phyloP scores from a whole-genome alignment of 208 protist species.

The Trypanosoma melophagium region DNA sequence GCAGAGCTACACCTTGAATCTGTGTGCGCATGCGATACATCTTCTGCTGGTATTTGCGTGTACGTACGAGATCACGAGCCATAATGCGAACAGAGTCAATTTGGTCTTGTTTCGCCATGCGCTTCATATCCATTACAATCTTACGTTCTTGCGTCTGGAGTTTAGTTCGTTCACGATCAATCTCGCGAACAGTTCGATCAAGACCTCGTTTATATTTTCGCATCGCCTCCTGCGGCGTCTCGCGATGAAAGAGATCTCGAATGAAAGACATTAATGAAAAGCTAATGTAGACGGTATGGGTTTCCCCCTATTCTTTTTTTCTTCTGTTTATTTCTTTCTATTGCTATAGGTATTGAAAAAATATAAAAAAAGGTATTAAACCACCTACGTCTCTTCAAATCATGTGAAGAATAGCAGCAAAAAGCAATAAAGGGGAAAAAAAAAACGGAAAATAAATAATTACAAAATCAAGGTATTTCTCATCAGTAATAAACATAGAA shows the following conservation, averaged over 20 bases:
- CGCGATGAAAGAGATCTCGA: slow-evolving; percentile 72
- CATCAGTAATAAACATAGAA: no score
- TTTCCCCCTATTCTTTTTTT: neutral
- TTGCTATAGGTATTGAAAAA: no score
- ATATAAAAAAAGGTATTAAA: no score
- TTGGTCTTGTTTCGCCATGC: slow-evolving; percentile 96
- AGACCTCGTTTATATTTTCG: slow-evolving; percentile 95
- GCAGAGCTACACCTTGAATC: slow-evolving; percentile 95
- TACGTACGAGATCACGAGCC: slow-evolving; percentile 98
- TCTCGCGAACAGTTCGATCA: slow-evolving; percentile 92
- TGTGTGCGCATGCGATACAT: slow-evolving; percentile 98
- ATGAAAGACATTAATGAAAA: slow-evolving; percentile 34
- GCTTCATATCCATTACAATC: slow-evolving; percentile 96
- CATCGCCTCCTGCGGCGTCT: slow-evolving; percentile 93
- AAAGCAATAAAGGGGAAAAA: no score
- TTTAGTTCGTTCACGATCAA: slow-evolving; percentile 95
- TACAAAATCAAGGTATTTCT: no score
- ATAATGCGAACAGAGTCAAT: slow-evolving; percentile 96
- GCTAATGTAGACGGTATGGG: neutral
- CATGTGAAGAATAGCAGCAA: no score
- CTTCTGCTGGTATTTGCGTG: slow-evolving; percentile 93
- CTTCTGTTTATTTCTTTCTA: neutral
- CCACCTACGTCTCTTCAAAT: no score
- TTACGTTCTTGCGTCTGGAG: slow-evolving; percentile 95
- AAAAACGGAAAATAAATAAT: no score